Evolutionary conservation across 352 stramenopile genomes (phyloP).

Genomic region (Phytopythium vexans): DNA sequence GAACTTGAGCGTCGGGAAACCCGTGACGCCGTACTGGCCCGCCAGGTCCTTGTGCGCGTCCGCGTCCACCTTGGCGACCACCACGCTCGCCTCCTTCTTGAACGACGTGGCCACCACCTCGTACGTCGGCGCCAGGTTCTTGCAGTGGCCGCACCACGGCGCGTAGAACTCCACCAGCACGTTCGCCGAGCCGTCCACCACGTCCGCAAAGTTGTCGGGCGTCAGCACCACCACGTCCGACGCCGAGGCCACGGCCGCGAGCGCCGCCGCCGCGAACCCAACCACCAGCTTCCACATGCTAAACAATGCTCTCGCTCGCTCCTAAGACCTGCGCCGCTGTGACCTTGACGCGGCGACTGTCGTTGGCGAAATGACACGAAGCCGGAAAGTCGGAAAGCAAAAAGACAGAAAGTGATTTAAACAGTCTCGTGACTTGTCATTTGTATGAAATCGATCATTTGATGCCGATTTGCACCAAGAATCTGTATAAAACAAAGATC

Average conservation of each 20-base stretch:
- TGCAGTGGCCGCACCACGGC: conserved; percentile 91
- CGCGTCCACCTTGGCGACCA: conserved; percentile 89
- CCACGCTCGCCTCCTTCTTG: conserved; percentile 82
- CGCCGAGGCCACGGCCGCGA: conserved; percentile 48
- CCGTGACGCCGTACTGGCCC: conserved; percentile 80
- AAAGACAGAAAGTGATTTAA: conserved; percentile 21
- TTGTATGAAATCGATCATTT: conserved; percentile 19
- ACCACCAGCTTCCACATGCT: conserved; percentile 62
- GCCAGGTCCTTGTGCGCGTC: conserved; percentile 82
- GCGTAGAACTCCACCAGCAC: conserved; percentile 91
- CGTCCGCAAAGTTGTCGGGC: conserved; percentile 75
- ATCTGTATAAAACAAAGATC: too few relatives aligned
- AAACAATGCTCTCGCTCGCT: not conserved
- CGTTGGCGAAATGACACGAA: too few relatives aligned
- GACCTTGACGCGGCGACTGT: too few relatives aligned
- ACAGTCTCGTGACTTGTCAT: conserved; percentile 23
- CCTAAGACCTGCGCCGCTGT: too few relatives aligned
- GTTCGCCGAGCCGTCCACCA: conserved; percentile 82
- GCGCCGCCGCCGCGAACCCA: conserved; percentile 33
- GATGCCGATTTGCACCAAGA: not conserved
- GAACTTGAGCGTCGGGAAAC: conserved; percentile 94
- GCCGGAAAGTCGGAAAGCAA: too few relatives aligned
- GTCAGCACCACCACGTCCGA: conserved; percentile 80
- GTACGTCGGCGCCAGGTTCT: conserved; percentile 76
- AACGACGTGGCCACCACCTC: conserved; percentile 88